Base-by-base conservation (phyloP, 257 asterid species). In the Anisodus tanguticus region DNA sequence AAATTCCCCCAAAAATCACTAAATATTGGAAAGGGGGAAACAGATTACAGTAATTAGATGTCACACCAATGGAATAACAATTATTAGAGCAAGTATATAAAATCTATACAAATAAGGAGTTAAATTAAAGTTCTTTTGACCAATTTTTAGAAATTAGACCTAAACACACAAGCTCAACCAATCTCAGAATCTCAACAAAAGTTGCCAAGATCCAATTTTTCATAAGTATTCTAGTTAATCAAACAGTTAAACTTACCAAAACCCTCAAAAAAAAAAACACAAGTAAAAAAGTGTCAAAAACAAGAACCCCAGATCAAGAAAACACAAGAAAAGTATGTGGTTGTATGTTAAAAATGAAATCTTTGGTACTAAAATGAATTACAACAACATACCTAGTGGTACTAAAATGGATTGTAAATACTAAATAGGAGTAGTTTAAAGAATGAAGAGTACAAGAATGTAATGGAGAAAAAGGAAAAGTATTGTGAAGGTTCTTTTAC, bases 381-480 rank as follows among this genome's bases (percentile, higher is more conserved):
- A 31, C 35, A 31, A 31, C 35, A 31, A 31, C 35, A 31, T 31
- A 31, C 35, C 35, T 31, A 31, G 35, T 31, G 35, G 35, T 31
- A 31, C 35, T 31, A 31, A 31, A 31, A 17, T 39, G 47, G 37
- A 57, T 58, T 79, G 58, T 80, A n/a, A 16, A 45, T 57, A 81
- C 79, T 49, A 31, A 31, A 31, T 31, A 31, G 35, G 35, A 31
- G 35, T 31, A 31, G 35, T 89, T 88, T 91, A 54, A 91, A 31
- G 90, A 89, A 93, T 58, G 90, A 94, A 93, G 92, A 96, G 97
- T 78, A 87, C 76, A 85, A 91, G 93, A 86, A 94, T 92, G 92
- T 90, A 92, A 87, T 93, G 96, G 35, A 95, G 93, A 84, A 94
- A 94, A 89, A 91, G 92, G 87, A 90, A 89, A 89, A 92, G 94